Evolutionary conservation across 1,139 yeast genomes (phyloP).

Genomic region (Geotrichum histeridarum): DNA sequence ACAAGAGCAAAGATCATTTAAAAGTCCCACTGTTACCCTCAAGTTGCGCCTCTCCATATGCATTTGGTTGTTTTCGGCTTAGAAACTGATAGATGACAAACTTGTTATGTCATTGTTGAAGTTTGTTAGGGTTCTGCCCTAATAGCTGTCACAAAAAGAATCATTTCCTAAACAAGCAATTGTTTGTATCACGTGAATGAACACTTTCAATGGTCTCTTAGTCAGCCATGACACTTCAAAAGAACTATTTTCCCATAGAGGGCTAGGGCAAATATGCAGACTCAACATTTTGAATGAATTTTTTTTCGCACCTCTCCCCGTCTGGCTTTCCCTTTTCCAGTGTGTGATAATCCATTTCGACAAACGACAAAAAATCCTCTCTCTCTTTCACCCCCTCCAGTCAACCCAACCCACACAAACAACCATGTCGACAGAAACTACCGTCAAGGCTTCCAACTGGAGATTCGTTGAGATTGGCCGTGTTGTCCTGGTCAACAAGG

Average conservation of each 20-base stretch:
- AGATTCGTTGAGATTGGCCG: conserved; percentile 99
- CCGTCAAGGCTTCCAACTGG: conserved; percentile 97
- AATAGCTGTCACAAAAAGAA: neutral
- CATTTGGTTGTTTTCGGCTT: no score
- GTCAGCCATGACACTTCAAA: neutral
- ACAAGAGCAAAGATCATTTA: no score
- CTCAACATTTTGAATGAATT: conserved; percentile 1
- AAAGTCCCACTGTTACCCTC: no score
- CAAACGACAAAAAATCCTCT: neutral
- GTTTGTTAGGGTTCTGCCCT: conserved; percentile 19
- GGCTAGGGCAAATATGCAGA: conserved; percentile 4
- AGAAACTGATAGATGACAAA: no score
- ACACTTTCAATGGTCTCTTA: neutral
- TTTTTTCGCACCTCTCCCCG: conserved; percentile 7
- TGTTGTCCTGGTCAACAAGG: conserved; percentile 86
- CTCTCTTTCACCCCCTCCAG: neutral
- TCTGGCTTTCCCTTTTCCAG: neutral
- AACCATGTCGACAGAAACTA: conserved; percentile 60
- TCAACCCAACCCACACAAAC: conserved; percentile 15
- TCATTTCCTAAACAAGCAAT: conserved; percentile 3
- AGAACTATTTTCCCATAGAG: neutral
- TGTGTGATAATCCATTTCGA: conserved; percentile 1
- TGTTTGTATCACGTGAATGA: neutral
- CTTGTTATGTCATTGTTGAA: neutral
- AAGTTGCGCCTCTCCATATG: no score